phyloP scores from a whole-genome alignment of 2,329 filamentous ascomycete genomes.

The Neofusicoccum umdonicola region DNA sequence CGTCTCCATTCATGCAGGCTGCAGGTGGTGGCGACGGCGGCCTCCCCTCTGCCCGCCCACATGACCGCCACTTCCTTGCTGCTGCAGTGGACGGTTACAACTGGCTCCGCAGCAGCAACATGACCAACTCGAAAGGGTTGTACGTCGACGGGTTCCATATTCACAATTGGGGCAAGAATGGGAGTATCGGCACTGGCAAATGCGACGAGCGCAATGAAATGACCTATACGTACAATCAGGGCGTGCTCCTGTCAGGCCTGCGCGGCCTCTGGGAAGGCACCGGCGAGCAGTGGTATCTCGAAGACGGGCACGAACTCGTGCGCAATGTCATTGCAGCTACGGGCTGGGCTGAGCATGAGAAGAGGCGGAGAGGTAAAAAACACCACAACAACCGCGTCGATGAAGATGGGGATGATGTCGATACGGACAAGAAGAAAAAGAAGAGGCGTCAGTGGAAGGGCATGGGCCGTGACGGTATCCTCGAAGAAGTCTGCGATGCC shows the following conservation, averaged over 20 bases:
- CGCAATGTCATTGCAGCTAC: constrained; percentile 72
- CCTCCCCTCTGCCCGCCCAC: constrained; percentile 34
- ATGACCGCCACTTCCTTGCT: constrained; percentile 65
- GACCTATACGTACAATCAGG: constrained; percentile 96
- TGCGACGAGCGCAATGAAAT: constrained; percentile 83
- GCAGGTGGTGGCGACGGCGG: constrained; percentile 18
- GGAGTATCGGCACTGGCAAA: constrained; percentile 62
- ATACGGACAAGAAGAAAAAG: constrained; percentile 25
- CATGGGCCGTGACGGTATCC: constrained; percentile 72
- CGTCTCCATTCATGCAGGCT: constrained; percentile 60
- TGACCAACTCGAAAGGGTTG: constrained; percentile 73
- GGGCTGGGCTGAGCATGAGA: constrained; percentile 58
- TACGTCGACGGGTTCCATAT: constrained; percentile 91
- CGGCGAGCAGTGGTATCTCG: constrained; percentile 66
- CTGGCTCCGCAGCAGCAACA: constrained; percentile 77
- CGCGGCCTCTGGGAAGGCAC: constrained; percentile 78
- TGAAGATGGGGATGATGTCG: background rate
- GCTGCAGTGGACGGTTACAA: constrained; percentile 75
- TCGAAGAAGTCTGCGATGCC: constrained; percentile 83
- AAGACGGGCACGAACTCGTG: constrained; percentile 77
- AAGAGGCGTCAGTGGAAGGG: constrained; percentile 59
- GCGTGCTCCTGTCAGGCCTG: constrained; percentile 79
- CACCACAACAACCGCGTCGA: background rate
- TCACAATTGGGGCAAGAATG: constrained; percentile 55
- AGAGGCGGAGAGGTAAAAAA: constrained; percentile 23